These are phyloP conservation scores for Lagenidium sp. DNA, from an alignment of 352 stramenopile genomes.

Conservation along the genomic window DNA sequence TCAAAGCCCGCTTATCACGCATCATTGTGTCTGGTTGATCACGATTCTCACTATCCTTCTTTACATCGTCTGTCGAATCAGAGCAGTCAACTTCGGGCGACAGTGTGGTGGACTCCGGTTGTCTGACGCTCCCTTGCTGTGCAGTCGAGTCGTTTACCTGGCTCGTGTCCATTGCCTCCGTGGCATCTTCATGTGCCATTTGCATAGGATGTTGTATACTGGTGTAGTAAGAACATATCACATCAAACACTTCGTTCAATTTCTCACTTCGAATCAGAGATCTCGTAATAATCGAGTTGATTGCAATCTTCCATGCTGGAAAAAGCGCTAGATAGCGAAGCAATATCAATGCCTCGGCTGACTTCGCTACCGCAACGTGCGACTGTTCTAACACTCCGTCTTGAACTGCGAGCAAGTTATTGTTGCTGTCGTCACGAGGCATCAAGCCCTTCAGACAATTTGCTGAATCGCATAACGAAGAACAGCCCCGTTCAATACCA, in stretches of 20 bases:
- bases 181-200: constrained; percentile 5
- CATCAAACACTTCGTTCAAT: constrained; percentile 44
- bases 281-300: constrained; percentile 51
- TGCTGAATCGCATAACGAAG: constrained; percentile 45
- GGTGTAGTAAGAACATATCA: constrained; percentile 60
- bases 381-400: constrained; percentile 32
- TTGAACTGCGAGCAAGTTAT: constrained; percentile 15
- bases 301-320: constrained; percentile 67
- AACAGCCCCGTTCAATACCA: constrained; percentile 60
- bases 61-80: constrained; percentile 7
- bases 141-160: constrained; percentile 16
- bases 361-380: constrained; percentile 44
- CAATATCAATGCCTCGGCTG: constrained; percentile 50
- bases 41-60: constrained; percentile 11
- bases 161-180: constrained; percentile 3
- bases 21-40: neutral
- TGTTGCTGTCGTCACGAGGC: constrained; percentile 13
- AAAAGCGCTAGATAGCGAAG: constrained; percentile 72
- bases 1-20: constrained; percentile 60
- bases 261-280: constrained; percentile 42
- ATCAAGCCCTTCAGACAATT: constrained; percentile 53
- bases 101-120: constrained; percentile 36
- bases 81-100: constrained; percentile 55
- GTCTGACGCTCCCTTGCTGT: constrained; percentile 24
- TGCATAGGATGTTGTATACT: constrained; percentile 20